These are phyloP conservation scores for Alternaria panax DNA, from an alignment of 2,329 filamentous ascomycete genomes.

Conservation along the genomic window DNA sequence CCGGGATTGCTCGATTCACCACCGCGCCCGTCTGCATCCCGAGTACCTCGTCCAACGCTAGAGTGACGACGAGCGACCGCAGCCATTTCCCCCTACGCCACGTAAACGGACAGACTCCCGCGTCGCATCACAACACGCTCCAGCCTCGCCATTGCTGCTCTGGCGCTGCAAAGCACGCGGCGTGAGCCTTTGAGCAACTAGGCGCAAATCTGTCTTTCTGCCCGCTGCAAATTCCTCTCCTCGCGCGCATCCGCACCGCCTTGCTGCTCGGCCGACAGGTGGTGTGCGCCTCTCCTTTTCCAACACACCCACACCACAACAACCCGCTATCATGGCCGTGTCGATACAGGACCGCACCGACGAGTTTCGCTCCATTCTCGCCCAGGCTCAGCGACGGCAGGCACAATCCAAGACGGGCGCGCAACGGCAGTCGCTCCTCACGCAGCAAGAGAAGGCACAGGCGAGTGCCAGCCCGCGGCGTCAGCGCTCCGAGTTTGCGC, in stretches of 20 bases:
- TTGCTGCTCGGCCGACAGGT: constrained; percentile 11
- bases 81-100: background rate
- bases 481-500: constrained; percentile 86
- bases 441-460: constrained; percentile 68
- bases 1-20: background rate
- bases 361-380: constrained; percentile 92
- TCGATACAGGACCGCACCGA: constrained; percentile 96
- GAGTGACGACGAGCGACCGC: background rate
- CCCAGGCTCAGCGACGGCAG: constrained; percentile 82
- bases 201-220: background rate
- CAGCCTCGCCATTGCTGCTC: background rate
- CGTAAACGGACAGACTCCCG: constrained; percentile 10
- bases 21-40: background rate
- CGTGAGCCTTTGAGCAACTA: background rate
- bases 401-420: constrained; percentile 76
- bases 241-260: constrained; percentile 16
- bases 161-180: background rate
- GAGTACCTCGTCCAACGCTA: background rate
- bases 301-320: constrained; percentile 14
- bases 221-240: background rate
- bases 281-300: constrained; percentile 13
- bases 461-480: constrained; percentile 61
- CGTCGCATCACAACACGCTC: background rate
- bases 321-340: constrained; percentile 57
- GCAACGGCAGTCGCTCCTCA: constrained; percentile 81